Conservation (phyloP, 1,139 yeast species). For the Sugiyamaella japonica region DNA sequence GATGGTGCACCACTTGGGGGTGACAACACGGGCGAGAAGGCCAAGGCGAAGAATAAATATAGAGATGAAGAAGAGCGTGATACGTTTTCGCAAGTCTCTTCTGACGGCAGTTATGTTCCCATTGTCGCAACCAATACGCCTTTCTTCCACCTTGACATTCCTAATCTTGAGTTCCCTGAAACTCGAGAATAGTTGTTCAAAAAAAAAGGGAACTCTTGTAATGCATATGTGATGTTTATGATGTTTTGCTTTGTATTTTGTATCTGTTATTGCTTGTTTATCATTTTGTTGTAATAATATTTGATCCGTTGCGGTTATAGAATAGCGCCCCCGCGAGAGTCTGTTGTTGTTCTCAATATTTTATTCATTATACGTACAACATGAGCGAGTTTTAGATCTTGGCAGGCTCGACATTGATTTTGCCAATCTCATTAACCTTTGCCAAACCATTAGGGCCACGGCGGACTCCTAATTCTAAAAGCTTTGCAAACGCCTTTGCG, state of each 20-base stretch:
- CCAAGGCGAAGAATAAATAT: conserved; percentile 26
- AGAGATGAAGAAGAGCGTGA: conserved; percentile 31
- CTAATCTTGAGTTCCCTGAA: conserved; percentile 50
- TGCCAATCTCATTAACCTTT: conserved; percentile 31
- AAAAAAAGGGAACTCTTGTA: not conserved
- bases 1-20: conserved; percentile 32
- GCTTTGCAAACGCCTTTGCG: conserved; percentile 52
- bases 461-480: conserved; percentile 59
- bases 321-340: no score
- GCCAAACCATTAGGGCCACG: conserved; percentile 40
- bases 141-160: conserved; percentile 84
- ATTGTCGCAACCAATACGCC: conserved; percentile 75
- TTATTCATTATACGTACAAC: not conserved
- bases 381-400: conserved; percentile 7
- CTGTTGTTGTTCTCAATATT: no score
- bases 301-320: no score
- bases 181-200: conserved; percentile 2
- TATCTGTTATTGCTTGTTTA: not conserved
- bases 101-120: conserved; percentile 48
- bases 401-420: conserved; percentile 15
- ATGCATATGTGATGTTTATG: not conserved
- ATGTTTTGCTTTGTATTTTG: conserved; percentile 2
- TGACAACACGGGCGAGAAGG: conserved; percentile 25
- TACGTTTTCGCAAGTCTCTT: conserved; percentile 28
- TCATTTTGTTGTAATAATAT: no score